These are phyloP conservation scores for Phytophthora agathidicida DNA, from an alignment of 352 stramenopile species.

Conservation along the genomic window DNA sequence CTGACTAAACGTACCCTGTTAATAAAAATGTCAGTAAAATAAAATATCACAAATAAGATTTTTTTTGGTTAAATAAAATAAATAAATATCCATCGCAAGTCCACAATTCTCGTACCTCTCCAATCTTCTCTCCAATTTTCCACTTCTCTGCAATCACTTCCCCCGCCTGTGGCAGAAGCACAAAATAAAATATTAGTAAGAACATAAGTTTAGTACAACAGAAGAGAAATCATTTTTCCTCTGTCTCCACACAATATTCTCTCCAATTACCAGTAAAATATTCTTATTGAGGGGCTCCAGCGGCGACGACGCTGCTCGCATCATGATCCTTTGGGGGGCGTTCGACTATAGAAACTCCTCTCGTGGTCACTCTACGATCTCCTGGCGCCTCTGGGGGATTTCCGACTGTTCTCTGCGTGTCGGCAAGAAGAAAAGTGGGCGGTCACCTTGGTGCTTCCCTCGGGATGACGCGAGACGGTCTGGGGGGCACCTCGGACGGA, in stretches of 20 bases:
- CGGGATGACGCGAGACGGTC: not conserved
- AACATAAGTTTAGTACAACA: not conserved
- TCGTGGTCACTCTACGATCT: not conserved
- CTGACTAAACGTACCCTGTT: conserved; percentile 86
- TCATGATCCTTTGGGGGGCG: conserved; percentile 13
- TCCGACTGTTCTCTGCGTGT: not conserved
- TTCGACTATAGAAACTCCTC: conserved; percentile 17
- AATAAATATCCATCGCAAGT: conserved; percentile 1
- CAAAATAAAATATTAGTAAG: conserved; percentile 2
- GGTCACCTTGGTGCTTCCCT: not conserved
- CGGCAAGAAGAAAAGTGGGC: not conserved
- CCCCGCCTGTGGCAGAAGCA: conserved; percentile 54
- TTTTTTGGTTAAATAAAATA: conserved; percentile 9
- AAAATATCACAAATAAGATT: conserved; percentile 8
- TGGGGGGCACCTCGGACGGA: not conserved
- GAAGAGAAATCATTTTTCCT: conserved; percentile 6
- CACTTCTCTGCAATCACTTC: conserved; percentile 85
- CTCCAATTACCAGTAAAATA: conserved; percentile 66
- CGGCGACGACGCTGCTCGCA: conserved; percentile 44
- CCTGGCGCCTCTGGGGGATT: not conserved
- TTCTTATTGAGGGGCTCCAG: conserved; percentile 85
- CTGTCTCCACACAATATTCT: not conserved
- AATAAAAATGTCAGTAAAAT: conserved; percentile 1
- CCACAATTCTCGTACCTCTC: conserved; percentile 52
- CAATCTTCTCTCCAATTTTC: conserved; percentile 90